A percentile compares a stretch with the other conserved stretches of the same genome.
Evolutionary conservation across 805 yeast species (phyloP).

Genomic region (Yarrowia keelungensis): DNA sequence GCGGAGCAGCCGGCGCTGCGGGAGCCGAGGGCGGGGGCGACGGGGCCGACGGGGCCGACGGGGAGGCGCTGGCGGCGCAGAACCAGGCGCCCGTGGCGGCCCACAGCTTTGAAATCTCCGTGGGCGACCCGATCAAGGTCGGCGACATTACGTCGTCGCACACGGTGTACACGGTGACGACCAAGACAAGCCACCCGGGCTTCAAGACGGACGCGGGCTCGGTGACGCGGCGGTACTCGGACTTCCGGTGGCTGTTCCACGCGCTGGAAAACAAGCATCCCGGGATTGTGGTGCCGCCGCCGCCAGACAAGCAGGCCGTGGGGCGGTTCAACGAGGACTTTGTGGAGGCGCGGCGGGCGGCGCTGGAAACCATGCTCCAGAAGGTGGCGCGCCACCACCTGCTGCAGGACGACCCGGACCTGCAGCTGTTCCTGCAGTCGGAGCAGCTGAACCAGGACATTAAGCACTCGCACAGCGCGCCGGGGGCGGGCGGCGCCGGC

Average conservation of each 20-base stretch:
- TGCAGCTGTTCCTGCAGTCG: constrained; percentile 76
- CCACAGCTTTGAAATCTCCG: constrained; percentile 63
- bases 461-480: constrained; percentile 56
- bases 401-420: constrained; percentile 76
- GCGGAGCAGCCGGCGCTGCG: not conserved
- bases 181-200: constrained; percentile 59
- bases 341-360: constrained; percentile 81
- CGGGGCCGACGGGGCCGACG: not conserved
- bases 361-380: constrained; percentile 83
- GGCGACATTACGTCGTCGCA: constrained; percentile 91
- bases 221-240: constrained; percentile 87
- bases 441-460: constrained; percentile 72
- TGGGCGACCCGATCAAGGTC: constrained; percentile 89
- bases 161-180: constrained; percentile 80
- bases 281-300: constrained; percentile 92
- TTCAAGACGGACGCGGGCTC: constrained; percentile 40
- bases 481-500: constrained; percentile 43
- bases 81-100: constrained; percentile 10
- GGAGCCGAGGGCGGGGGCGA: not conserved
- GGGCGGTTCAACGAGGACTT: constrained; percentile 92
- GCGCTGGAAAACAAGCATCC: constrained; percentile 87
- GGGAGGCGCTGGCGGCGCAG: not conserved
- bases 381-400: constrained; percentile 66
- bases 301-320: constrained; percentile 91
- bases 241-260: constrained; percentile 92